Evolutionary conservation across 495 filamentous ascomycete species (phyloP).

Genomic region (Penicillium crystallinum): DNA sequence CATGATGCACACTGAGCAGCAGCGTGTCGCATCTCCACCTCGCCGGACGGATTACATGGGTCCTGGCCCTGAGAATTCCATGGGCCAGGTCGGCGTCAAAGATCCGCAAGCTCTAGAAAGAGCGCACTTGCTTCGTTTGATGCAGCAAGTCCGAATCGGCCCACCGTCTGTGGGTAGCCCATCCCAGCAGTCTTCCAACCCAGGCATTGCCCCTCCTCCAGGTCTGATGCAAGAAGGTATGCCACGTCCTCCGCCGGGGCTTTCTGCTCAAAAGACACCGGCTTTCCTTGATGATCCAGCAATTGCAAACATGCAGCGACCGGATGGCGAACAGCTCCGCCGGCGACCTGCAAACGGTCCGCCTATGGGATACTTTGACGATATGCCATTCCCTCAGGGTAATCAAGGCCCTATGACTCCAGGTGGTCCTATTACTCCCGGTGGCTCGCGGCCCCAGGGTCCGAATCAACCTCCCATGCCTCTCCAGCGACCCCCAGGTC

Average conservation of each 20-base stretch:
- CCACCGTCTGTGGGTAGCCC: conserved; percentile 26
- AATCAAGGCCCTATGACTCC: conserved; percentile 35
- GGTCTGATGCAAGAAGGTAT: conserved; percentile 44
- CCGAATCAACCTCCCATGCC: conserved; percentile 34
- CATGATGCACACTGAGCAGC: conserved; percentile 30
- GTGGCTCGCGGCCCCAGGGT: conserved; percentile 32
- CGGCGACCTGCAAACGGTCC: conserved; percentile 37
- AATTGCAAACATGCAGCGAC: conserved; percentile 45
- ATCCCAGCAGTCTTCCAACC: conserved; percentile 30
- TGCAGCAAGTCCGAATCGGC: conserved; percentile 46
- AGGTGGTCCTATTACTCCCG: conserved; percentile 35
- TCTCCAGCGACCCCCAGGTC: conserved; percentile 45
- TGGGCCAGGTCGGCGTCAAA: conserved; percentile 24
- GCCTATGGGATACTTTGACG: conserved; percentile 44
- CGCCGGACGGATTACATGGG: conserved; percentile 30
- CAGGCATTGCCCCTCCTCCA: conserved; percentile 30
- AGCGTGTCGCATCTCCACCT: conserved; percentile 21
- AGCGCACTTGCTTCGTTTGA: conserved; percentile 48
- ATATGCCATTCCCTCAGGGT: conserved; percentile 35
- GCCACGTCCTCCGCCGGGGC: conserved; percentile 42
- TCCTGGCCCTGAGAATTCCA: conserved; percentile 26
- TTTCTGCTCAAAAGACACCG: conserved; percentile 34
- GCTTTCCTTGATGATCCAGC: conserved; percentile 44
- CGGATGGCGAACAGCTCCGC: conserved; percentile 40
- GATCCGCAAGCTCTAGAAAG: conserved; percentile 40